A percentile compares a stretch with the other conserved stretches of the same genome.
phyloP scores from a whole-genome alignment of 345 rosid species.

The Salix brachista region DNA sequence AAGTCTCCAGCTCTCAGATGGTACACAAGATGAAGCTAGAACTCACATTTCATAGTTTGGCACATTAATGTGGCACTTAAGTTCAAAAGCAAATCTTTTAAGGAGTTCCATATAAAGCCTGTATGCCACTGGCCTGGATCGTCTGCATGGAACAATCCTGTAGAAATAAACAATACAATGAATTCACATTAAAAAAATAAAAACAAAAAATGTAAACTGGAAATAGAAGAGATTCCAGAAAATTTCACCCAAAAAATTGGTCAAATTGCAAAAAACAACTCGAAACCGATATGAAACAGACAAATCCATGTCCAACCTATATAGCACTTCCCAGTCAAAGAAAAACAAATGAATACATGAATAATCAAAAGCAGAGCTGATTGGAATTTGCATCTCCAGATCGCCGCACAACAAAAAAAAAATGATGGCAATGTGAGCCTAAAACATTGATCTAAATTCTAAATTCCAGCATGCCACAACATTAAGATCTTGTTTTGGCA shows the following conservation, averaged over 20 bases:
- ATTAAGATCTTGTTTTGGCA: not conserved
- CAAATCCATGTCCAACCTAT: not conserved
- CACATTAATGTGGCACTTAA: conserved; percentile 40
- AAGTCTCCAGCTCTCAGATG: not conserved
- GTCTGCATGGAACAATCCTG: conserved; percentile 80
- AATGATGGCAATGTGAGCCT: too few species aligned
- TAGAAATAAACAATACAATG: conserved; percentile 1
- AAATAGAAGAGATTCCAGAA: not conserved
- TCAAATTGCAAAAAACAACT: not conserved
- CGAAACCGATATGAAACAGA: not conserved
- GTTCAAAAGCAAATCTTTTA: conserved; percentile 64
- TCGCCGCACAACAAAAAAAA: not conserved
- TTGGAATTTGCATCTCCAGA: not conserved
- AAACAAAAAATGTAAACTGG: not conserved
- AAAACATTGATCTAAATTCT: too few species aligned
- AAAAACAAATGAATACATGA: not conserved
- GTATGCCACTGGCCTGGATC: conserved; percentile 67
- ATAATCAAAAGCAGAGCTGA: not conserved
- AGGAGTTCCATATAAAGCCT: conserved; percentile 88
- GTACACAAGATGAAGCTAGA: not conserved
- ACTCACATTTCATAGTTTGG: conserved; percentile 57
- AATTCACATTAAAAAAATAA: not conserved
- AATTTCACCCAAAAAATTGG: not conserved
- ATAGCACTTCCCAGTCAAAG: not conserved
- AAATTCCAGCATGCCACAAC: not conserved